Base-by-base conservation (phyloP, 345 rosid species). In the thale cress (Arabidopsis thaliana) region DNA sequence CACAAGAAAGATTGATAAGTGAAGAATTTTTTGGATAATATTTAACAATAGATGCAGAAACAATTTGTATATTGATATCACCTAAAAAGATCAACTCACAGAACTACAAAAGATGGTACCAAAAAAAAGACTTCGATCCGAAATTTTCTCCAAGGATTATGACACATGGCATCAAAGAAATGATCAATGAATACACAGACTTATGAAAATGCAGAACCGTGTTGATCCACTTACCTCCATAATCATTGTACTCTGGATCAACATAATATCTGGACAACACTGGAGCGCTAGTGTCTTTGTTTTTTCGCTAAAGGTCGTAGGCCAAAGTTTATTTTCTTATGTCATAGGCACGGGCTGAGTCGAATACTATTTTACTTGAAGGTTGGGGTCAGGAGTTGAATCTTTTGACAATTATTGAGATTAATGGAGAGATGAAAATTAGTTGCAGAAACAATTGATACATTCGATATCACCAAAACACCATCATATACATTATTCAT, bases 331-430 rank as follows among this genome's bases (percentile, higher is more conserved):
- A 16, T 16, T 16, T 16, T 16, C 20, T 16, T 16, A 16, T 16
- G 20, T 16, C 20, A 16, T 16, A 16, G 20, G 20, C 20, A 16
- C 20, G 20, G 20, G 20, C 20, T 16, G 20, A 89, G 85, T 83
- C 93, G 1, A 88, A 81, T 32, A 85, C 97, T 7, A 91, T 91
- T 76, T 79, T 91, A 75, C 83, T 91, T 23, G 91, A 89, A 80
- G 94, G 98, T 13, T 93, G 97, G 94, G 91, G 96, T 41, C 87
- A 82, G 67, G 92, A 83, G 74, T 78, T 66, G 77, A 84, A 88
- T 74, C 74, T 88, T 62, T 75, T 79, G 80, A 86, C 85, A 55
- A 65, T 91, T 59, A 82, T 82, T 38, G 96, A 91, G 76, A 90
- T 85, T 52, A 85, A 86, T 20, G 75, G 81, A 61, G 89, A 89